Percentiles rank a stretch among this genome's conserved stretches.
These are phyloP conservation scores for Tremella mesenterica DNA, from an alignment of 768 basidiomycete species.

Conservation along the genomic window DNA sequence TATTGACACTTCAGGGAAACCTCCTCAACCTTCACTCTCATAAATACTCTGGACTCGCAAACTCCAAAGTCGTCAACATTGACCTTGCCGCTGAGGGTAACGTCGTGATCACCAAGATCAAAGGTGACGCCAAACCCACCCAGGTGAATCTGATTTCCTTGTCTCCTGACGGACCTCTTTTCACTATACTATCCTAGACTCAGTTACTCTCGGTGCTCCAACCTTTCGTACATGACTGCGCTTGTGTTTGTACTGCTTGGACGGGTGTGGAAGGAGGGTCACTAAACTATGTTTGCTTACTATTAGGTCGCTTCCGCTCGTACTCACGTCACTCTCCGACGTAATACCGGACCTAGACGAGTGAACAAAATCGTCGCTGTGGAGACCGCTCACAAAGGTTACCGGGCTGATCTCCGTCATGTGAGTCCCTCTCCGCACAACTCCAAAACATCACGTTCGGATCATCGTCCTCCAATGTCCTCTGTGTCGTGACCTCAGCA, in stretches of 20 bases:
- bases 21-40: conserved; percentile 78
- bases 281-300: background rate
- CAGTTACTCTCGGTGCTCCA: no score
- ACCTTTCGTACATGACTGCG: no score
- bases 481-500: background rate
- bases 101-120: conserved; percentile 39
- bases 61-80: conserved; percentile 55
- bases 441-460: background rate
- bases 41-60: conserved; percentile 84
- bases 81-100: conserved; percentile 26
- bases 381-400: conserved; percentile 42
- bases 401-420: conserved; percentile 43
- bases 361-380: conserved; percentile 44
- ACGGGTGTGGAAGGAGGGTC: no score
- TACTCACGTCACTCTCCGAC: conserved; percentile 29
- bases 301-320: conserved; percentile 34
- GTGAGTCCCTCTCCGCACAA: conserved; percentile 24
- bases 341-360: conserved; percentile 35
- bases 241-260: no score
- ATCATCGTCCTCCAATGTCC: background rate
- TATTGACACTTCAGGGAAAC: conserved; percentile 49
- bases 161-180: no score
- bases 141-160: no score
- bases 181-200: no score
- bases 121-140: conserved; percentile 38